These are phyloP conservation scores for Sclerotiophoma versabilis DNA, from an alignment of 2,329 filamentous ascomycete species.

Conservation along the genomic window DNA sequence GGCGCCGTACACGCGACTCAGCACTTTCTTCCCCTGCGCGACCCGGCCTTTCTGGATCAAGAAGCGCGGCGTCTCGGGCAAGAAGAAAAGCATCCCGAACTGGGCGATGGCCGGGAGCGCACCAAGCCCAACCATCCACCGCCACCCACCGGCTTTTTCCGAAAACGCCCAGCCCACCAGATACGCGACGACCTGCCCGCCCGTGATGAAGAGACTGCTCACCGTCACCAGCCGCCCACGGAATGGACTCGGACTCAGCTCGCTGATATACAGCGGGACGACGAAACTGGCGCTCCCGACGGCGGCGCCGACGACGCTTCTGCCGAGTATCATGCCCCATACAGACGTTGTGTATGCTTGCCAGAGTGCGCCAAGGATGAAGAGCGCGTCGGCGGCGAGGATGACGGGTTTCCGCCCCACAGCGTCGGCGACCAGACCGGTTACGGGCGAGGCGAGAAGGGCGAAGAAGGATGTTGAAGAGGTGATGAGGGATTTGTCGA, in stretches of 20 bases:
- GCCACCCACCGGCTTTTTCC: conserved; percentile 68
- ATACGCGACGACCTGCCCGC: conserved; percentile 90
- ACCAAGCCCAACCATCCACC: conserved; percentile 90
- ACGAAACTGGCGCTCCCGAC: conserved; percentile 82
- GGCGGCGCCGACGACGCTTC: conserved; percentile 73
- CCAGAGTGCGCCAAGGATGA: conserved; percentile 70
- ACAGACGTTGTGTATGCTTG: conserved; percentile 69
- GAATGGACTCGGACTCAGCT: conserved; percentile 78
- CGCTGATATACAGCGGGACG: conserved; percentile 79
- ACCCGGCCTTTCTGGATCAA: conserved; percentile 73
- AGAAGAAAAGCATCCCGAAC: conserved; percentile 68
- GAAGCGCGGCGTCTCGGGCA: conserved; percentile 92
- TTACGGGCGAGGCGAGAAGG: conserved; percentile 62
- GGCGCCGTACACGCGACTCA: conserved; percentile 68
- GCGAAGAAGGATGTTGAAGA: conserved; percentile 65
- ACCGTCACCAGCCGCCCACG: conserved; percentile 83
- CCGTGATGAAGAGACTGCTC: conserved; percentile 81
- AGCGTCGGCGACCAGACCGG: conserved; percentile 68
- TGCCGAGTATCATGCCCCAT: conserved; percentile 69
- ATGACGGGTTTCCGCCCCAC: conserved; percentile 86
- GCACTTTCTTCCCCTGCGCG: conserved; percentile 68
- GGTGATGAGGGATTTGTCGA: conserved; percentile 67
- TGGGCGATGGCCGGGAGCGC: conserved; percentile 79
- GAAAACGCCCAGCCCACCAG: conserved; percentile 79
- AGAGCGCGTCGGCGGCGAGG: conserved; percentile 68